These are phyloP conservation scores for Cordyceps farinosa DNA, from an alignment of 2,329 filamentous ascomycete genomes.

Conservation along the genomic window DNA sequence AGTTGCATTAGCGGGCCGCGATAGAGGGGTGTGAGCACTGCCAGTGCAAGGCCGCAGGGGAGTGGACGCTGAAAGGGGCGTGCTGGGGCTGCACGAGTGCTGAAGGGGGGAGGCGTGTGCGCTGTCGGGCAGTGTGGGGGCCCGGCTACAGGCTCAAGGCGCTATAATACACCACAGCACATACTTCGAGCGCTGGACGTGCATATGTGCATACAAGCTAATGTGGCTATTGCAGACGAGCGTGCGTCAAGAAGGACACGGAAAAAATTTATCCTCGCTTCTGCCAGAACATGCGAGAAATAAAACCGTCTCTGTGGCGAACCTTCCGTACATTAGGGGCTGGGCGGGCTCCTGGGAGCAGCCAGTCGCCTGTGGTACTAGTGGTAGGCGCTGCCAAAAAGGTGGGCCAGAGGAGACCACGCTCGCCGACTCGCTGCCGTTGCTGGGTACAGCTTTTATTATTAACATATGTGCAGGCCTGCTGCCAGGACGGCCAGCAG, in stretches of 20 bases:
- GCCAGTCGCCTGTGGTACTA: background rate
- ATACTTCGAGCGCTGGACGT: background rate
- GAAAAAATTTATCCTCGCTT: too few species aligned
- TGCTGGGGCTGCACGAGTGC: background rate
- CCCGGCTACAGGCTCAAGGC: background rate
- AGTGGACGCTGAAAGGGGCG: background rate
- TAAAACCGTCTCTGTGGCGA: too few species aligned
- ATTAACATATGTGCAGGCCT: background rate
- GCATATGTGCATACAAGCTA: background rate
- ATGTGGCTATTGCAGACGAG: background rate
- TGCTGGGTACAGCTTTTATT: background rate
- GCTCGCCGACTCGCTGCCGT: slow-evolving; percentile 8
- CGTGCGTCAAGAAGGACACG: background rate
- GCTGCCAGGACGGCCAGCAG: too few species aligned
- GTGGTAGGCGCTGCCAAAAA: background rate
- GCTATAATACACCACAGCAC: background rate
- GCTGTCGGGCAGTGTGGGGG: too few species aligned
- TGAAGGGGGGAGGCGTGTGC: too few species aligned
- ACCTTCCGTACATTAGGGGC: background rate
- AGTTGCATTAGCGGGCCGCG: background rate
- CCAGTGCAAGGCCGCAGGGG: background rate
- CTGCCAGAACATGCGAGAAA: background rate
- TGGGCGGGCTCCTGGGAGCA: background rate
- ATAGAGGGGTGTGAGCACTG: background rate
- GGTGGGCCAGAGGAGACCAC: background rate